A percentile compares a stretch with the other conserved stretches of the same genome.
Conservation (phyloP, 2,329 filamentous ascomycete species). For the Lasiodiplodia sp. region DNA sequence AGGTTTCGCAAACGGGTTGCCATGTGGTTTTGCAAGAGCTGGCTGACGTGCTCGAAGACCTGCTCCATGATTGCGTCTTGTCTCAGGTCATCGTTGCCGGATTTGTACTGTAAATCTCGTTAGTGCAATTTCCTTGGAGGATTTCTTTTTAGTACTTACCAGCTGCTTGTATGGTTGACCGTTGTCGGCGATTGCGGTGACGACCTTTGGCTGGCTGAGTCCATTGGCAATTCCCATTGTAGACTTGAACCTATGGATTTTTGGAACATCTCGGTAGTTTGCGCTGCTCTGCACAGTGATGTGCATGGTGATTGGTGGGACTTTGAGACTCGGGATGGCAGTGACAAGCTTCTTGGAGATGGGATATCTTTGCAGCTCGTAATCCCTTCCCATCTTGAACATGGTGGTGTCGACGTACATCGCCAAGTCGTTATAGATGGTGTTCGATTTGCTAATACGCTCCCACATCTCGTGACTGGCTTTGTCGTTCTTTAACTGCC, state of each 20-base stretch:
- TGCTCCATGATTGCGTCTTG: constrained; percentile 99
- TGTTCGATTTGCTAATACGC: constrained; percentile 76
- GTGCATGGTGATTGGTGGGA: constrained; percentile 90
- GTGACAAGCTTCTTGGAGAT: constrained; percentile 70
- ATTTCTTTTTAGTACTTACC: constrained; percentile 53
- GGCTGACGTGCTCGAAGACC: constrained; percentile 95
- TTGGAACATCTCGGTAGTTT: constrained; percentile 79
- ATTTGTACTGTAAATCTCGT: constrained; percentile 70
- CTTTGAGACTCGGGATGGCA: constrained; percentile 68
- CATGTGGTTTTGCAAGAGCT: constrained; percentile 84
- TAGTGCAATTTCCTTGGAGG: constrained; percentile 29
- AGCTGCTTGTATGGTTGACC: constrained; percentile 86
- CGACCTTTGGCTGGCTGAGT: constrained; percentile 91
- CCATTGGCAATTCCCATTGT: constrained; percentile 87
- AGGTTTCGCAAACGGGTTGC: constrained; percentile 87
- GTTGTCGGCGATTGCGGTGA: constrained; percentile 80
- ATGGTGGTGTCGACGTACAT: constrained; percentile 68
- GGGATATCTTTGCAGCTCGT: constrained; percentile 68
- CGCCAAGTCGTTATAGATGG: constrained; percentile 68
- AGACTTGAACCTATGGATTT: constrained; percentile 74
- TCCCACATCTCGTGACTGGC: constrained; percentile 68
- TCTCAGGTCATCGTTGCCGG: constrained; percentile 91
- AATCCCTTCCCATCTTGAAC: constrained; percentile 72
- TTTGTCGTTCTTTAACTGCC: constrained; percentile 63
- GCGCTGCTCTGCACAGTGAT: constrained; percentile 72